Evolutionary conservation across 2,329 filamentous ascomycete genomes (phyloP).

Genomic region (Arthrobotrys sinensis): DNA sequence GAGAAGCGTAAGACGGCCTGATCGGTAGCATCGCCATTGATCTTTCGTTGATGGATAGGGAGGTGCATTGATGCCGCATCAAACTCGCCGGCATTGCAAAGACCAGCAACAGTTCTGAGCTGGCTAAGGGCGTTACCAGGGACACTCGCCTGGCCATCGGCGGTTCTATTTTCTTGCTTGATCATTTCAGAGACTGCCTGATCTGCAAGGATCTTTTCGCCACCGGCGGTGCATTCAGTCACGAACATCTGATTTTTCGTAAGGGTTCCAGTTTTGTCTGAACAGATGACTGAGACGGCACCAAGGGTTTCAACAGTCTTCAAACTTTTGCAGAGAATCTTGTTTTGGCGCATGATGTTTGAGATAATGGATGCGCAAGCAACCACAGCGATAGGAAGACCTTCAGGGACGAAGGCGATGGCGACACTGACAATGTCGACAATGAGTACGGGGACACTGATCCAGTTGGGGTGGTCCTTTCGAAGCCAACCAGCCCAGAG

Average conservation of each 20-base stretch:
- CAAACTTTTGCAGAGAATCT: slow-evolving; percentile 83
- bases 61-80: slow-evolving; percentile 76
- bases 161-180: slow-evolving; percentile 62
- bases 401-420: slow-evolving; percentile 83
- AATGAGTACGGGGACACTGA: slow-evolving; percentile 80
- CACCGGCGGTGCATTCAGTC: slow-evolving; percentile 76
- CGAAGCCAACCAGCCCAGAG: slow-evolving; percentile 82
- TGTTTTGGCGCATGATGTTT: slow-evolving; percentile 82
- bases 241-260: slow-evolving; percentile 82
- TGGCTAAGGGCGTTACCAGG: slow-evolving; percentile 71
- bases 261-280: slow-evolving; percentile 79
- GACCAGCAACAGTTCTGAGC: slow-evolving; percentile 74
- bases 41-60: slow-evolving; percentile 75
- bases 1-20: slow-evolving; percentile 81
- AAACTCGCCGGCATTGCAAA: slow-evolving; percentile 84
- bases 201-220: slow-evolving; percentile 36
- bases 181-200: slow-evolving; percentile 52
- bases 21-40: slow-evolving; percentile 83
- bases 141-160: slow-evolving; percentile 33
- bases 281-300: slow-evolving; percentile 79
- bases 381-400: slow-evolving; percentile 79
- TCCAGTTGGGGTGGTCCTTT: slow-evolving; percentile 78
- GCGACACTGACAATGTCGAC: slow-evolving; percentile 81
- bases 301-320: slow-evolving; percentile 80
- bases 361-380: slow-evolving; percentile 82